phyloP scores from a whole-genome alignment of 257 asterid genomes.

The Orobanche coerulescens region DNA sequence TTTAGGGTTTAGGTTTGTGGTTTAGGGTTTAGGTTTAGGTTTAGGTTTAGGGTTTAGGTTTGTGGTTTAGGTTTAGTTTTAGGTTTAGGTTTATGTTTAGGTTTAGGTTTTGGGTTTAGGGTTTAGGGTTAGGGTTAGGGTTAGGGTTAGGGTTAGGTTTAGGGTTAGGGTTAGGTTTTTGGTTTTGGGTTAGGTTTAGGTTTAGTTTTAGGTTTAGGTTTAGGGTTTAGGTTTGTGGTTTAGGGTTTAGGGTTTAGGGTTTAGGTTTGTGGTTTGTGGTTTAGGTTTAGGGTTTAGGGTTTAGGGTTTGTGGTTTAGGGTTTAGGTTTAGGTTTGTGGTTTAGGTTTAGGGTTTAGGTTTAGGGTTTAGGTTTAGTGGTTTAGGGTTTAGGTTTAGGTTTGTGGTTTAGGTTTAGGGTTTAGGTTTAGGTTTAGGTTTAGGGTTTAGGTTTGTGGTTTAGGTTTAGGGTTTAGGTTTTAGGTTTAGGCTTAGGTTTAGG shows the following conservation, averaged over 20 bases:
- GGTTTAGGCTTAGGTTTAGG: conserved; percentile 28
- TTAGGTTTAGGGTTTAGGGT: conserved; percentile 22
- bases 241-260: conserved; percentile 24
- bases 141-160: no score
- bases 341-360: conserved; percentile 13
- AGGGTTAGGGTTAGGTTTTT: neutral
- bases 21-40: no score
- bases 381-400: no score
- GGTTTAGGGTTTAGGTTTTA: conserved; percentile 25
- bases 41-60: no score
- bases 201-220: neutral
- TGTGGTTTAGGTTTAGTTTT: no score
- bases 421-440: conserved; percentile 16
- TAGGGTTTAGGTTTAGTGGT: conserved; percentile 22
- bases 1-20: no score
- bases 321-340: conserved; percentile 6
- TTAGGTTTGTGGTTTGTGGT: conserved; percentile 19
- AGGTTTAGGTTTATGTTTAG: no score
- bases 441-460: conserved; percentile 25
- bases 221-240: conserved; percentile 14
- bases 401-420: no score
- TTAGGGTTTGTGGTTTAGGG: no score
- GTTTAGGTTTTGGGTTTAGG: no score
- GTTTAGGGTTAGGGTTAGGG: no score
- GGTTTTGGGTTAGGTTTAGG: neutral